These are phyloP conservation scores for Silene uniflora DNA, from an alignment of 148 eudicot species.

Conservation along the genomic window DNA sequence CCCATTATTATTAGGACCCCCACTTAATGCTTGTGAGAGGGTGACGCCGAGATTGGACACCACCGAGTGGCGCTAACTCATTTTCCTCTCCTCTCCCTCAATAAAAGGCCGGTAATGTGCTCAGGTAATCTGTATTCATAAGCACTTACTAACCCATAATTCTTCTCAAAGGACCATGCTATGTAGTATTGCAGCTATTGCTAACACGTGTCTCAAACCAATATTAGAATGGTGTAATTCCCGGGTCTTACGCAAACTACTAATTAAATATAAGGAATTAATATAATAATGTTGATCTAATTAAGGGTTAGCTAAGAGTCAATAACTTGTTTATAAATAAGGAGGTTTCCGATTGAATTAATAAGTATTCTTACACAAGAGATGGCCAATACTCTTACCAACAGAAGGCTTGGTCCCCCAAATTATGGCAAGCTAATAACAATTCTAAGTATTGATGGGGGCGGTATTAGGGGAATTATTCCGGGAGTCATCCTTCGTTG, in stretches of 20 bases:
- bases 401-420: constrained; percentile 24
- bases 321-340: background rate
- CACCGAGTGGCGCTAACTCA: too few species aligned
- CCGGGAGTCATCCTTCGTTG: constrained; percentile 43
- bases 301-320: background rate
- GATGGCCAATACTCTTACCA: background rate
- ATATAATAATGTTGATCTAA: background rate
- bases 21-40: too few species aligned
- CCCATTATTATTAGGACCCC: too few species aligned
- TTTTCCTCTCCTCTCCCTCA: too few species aligned
- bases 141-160: too few species aligned
- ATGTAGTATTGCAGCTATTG: too few species aligned
- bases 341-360: too few species aligned
- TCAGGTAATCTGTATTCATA: too few species aligned
- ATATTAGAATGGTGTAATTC: background rate
- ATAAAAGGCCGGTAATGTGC: too few species aligned
- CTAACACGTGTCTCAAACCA: background rate
- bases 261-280: too few species aligned
- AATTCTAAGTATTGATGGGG: constrained; percentile 65
- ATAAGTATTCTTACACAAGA: background rate
- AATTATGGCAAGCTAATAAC: constrained; percentile 46
- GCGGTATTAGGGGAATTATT: constrained; percentile 61
- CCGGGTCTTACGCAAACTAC: background rate
- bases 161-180: too few species aligned
- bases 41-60: too few species aligned